Base-by-base conservation (phyloP, 148 eudicot genomes). In the Dianthus caryophyllus region DNA sequence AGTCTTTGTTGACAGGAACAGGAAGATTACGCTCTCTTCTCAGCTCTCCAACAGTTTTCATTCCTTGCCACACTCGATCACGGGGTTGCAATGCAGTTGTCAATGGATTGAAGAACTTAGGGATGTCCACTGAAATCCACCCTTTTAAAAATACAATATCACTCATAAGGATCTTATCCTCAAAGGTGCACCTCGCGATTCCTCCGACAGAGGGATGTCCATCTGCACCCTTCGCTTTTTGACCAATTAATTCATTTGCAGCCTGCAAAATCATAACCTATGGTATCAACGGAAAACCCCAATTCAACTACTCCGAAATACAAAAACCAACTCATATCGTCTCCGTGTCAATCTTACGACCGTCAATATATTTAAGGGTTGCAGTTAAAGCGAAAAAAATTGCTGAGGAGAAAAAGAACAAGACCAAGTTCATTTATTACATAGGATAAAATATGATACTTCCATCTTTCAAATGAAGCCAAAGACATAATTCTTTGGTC, bases 101-200 rank as follows among this genome's bases (percentile, higher is more conserved):
- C 75, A 94, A 66, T 3, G 93, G 99, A 75, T 88, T 88, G 79
- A 76, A 86, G 57, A 88, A 90, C 54, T 53, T 72, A 68, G 99
- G 96, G 44, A 94, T 82, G 46, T 90, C 99, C 78, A 94, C 99
- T 80, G 83, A 84, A 66, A 89, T 79, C 99, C 99, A 94, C 39
- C 90, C 88, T 59, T 84, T 89, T 78, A 94, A 78, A 75, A 83
- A 90, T 30, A 94, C 96, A 56, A 85, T 83, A 74, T 94, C 99
- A 44, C 96, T 87, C 97, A 84, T 94, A 54, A 90, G 79, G 72
- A 94, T 88, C 84, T 77, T 90, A 71, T 94, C 99, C 84, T 94
- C 99, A 80, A 94, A 94, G 41, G 99, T 94, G 82, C 99, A 94
- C 73, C 97, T 82, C 44, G 93, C 99, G 66, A 90, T 84, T 69